Base-by-base conservation (phyloP, 345 rosid genomes). In the Pugionium cornutum region DNA sequence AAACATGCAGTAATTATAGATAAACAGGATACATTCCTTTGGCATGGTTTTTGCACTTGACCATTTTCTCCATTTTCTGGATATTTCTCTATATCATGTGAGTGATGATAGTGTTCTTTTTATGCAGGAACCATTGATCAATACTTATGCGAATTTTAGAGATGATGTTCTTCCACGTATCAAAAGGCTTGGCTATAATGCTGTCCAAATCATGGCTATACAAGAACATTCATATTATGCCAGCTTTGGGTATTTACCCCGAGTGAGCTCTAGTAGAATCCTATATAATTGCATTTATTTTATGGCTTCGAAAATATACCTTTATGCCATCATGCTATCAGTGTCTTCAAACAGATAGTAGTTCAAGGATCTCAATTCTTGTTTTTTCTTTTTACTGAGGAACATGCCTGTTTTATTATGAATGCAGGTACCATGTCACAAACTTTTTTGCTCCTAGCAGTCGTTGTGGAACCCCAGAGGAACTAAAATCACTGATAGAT, bases 201-300 rank as follows among this genome's bases (percentile, higher is more conserved):
- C 97, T 64, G 97, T 92, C 64, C 98, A 92, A 83, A 81, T 92
- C 78, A 92, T 92, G 98, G 98, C 98, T 56, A 86, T 92, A 76
- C 97, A 92, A 78, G 98, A 92, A 82, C 98, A 92, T 73, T 89
- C 97, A 31, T 89, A 92, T 70, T 92, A 92, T 77, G 97, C 87
- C 48, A 92, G 98, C 75, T 92, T 92, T 75, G 98, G 98, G 98
- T 92, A 89, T 53, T 34, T 64, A 43, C 50, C 47, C 48, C 58
- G 28, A 58, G 45, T 28, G 44, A 62, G 37, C 65, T 73, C 32
- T 66, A 44, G 7, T 45, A 36, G 46, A 47, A 36, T 53, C 48
- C 55, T 42, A 31, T 9, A 30, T 45, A 11, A 52, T 57, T 44
- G 51, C 73, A 52, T 50, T 76, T 49, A 49, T 1, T 28, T 9